Evolutionary conservation across 139 green algal species (phyloP).

Genomic region (Micromonas commoda): DNA sequence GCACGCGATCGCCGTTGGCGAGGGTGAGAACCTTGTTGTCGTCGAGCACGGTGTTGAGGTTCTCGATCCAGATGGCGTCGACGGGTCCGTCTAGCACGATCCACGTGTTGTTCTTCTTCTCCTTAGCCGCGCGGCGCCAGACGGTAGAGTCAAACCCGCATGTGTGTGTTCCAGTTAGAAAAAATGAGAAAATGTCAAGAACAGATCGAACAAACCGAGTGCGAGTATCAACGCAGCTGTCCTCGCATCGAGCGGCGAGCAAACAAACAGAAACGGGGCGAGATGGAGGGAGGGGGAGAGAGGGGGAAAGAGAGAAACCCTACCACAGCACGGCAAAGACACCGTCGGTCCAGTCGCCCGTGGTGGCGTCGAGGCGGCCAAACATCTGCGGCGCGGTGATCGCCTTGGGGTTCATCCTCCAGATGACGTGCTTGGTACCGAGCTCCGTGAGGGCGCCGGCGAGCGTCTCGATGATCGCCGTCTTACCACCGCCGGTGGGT

Average conservation of each 20-base stretch:
- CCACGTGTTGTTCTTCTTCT: slow-evolving; percentile 64
- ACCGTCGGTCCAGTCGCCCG: slow-evolving; percentile 75
- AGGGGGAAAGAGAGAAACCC: no score
- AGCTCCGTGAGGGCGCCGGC: slow-evolving; percentile 64
- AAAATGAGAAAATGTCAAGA: no score
- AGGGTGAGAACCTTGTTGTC: slow-evolving; percentile 82
- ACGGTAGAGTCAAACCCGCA: no score
- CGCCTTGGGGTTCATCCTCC: slow-evolving; percentile 71
- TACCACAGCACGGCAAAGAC: slow-evolving; percentile 71
- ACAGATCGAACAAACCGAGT: no score
- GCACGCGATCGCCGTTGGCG: slow-evolving; percentile 75
- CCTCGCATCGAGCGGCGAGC: no score
- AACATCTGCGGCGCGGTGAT: slow-evolving; percentile 64
- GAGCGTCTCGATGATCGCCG: slow-evolving; percentile 73
- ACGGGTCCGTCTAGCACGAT: slow-evolving; percentile 78
- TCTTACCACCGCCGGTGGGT: slow-evolving; percentile 77
- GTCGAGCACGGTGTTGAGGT: slow-evolving; percentile 85
- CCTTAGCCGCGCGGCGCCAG: slow-evolving; percentile 68
- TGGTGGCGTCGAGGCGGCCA: slow-evolving; percentile 65
- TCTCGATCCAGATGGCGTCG: slow-evolving; percentile 81
- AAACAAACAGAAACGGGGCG: no score
- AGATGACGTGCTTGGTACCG: slow-evolving; percentile 64
- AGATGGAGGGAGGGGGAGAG: no score
- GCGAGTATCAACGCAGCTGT: no score
- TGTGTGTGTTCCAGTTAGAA: no score